phyloP scores from a whole-genome alignment of 192 early-diverging fungal genomes.

The Coemansia sp. region DNA sequence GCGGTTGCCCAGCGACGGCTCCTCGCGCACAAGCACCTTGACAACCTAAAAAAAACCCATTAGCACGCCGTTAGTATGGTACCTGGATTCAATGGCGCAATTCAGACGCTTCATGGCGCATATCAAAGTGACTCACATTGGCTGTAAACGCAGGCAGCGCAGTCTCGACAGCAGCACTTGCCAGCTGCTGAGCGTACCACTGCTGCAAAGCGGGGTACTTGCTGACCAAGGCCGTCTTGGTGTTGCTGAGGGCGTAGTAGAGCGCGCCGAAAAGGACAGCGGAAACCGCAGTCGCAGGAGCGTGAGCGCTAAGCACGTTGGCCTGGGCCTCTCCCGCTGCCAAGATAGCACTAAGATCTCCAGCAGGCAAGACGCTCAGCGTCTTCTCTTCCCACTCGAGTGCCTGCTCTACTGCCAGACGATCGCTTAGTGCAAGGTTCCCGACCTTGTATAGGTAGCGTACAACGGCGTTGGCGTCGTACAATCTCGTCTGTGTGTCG shows the following conservation, averaged over 20 bases:
- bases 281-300: conserved; percentile 21
- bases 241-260: conserved; percentile 39
- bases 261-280: conserved; percentile 44
- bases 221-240: conserved; percentile 18
- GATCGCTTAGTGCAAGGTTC: conserved; percentile 27
- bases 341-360: conserved; percentile 31
- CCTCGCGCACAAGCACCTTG: conserved; percentile 51
- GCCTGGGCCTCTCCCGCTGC: conserved; percentile 19
- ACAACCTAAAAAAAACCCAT: conserved; percentile 28
- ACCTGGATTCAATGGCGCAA: neutral
- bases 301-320: conserved; percentile 9
- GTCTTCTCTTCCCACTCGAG: conserved; percentile 57
- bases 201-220: conserved; percentile 26
- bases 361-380: conserved; percentile 25
- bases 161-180: conserved; percentile 16
- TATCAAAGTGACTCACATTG: conserved; percentile 45
- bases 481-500: conserved; percentile 32
- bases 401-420: conserved; percentile 39
- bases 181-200: conserved; percentile 35
- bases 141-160: conserved; percentile 39
- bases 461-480: conserved; percentile 55
- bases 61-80: neutral
- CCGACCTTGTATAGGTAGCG: conserved; percentile 40
- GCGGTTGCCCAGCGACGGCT: conserved; percentile 51
- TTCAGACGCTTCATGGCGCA: neutral